Percentiles rank a stretch among this genome's conserved stretches.
Conservation (phyloP, 164 flowering plant species). For the Magnolia officinalis region DNA sequence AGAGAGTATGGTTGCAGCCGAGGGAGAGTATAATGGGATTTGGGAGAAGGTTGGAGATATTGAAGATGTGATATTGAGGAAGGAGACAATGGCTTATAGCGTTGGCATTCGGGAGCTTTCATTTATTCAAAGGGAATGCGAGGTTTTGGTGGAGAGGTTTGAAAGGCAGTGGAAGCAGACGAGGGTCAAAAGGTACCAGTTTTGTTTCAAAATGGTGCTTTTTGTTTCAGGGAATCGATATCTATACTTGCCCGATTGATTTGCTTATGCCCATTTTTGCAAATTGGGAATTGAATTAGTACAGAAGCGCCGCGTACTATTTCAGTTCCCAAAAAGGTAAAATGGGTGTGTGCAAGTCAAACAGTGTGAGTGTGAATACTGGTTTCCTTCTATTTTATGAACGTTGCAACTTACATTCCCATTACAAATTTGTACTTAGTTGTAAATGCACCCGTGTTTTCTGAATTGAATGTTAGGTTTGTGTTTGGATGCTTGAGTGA, state of each 20-base stretch:
- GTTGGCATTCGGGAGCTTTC: constrained; percentile 68
- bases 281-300: not conserved
- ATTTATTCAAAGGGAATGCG: constrained; percentile 71
- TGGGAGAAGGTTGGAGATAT: constrained; percentile 63
- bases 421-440: too few relatives aligned
- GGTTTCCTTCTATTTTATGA: too few relatives aligned
- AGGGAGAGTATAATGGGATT: constrained; percentile 47
- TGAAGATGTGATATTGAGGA: constrained; percentile 59
- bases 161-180: constrained; percentile 35
- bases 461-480: too few relatives aligned
- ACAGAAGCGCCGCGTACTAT: not conserved
- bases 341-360: too few relatives aligned
- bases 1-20: constrained; percentile 31
- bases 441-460: too few relatives aligned
- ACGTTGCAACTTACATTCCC: too few relatives aligned
- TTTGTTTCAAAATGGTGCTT: not conserved
- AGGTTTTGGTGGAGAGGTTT: constrained; percentile 56
- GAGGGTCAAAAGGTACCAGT: constrained; percentile 37
- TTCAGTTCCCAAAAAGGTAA: too few relatives aligned
- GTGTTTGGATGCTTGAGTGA: too few relatives aligned
- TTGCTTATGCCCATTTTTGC: not conserved
- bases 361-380: too few relatives aligned
- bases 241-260: not conserved
- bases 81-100: constrained; percentile 57
- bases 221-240: not conserved